Evolutionary conservation across 805 yeast species (phyloP).

Genomic region (Wickerhamiella shivajii): DNA sequence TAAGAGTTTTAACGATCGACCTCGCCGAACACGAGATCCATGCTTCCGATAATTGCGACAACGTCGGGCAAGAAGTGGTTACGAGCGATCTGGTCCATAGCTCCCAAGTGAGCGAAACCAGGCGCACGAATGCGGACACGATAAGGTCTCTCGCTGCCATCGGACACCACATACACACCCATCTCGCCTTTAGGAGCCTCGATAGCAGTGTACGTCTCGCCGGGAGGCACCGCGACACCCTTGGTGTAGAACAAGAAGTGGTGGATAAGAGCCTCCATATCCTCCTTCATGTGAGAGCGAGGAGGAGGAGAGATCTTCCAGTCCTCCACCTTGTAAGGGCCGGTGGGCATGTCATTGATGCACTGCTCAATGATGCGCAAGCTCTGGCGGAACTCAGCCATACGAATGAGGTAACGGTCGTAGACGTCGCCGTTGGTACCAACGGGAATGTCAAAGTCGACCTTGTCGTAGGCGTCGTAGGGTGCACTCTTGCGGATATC

Average conservation of each 20-base stretch:
- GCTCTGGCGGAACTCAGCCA: conserved; percentile 87
- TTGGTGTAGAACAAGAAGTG: conserved; percentile 78
- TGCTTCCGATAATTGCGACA: conserved; percentile 85
- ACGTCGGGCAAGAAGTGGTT: conserved; percentile 84
- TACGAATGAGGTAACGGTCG: conserved; percentile 75
- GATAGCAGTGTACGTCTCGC: conserved; percentile 81
- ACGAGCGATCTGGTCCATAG: conserved; percentile 73
- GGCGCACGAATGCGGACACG: conserved; percentile 92
- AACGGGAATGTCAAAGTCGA: conserved; percentile 77
- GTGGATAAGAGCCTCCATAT: conserved; percentile 84
- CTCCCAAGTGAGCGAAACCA: conserved; percentile 80
- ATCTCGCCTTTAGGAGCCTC: conserved; percentile 95
- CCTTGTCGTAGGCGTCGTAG: conserved; percentile 75
- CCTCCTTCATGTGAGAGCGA: conserved; percentile 69
- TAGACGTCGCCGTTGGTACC: conserved; percentile 84
- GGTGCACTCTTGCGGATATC: conserved; percentile 80
- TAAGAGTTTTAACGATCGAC: conserved; percentile 54
- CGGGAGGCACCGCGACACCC: conserved; percentile 79
- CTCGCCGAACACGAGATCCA: conserved; percentile 91
- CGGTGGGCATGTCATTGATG: conserved; percentile 81
- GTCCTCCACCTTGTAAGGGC: conserved; percentile 84
- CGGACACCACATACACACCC: conserved; percentile 81
- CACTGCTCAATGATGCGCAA: conserved; percentile 81
- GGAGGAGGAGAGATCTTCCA: conserved; percentile 76
- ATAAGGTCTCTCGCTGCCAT: conserved; percentile 82